Conservation (phyloP, 495 filamentous ascomycete genomes). For the Penicillium riverlandense region DNA sequence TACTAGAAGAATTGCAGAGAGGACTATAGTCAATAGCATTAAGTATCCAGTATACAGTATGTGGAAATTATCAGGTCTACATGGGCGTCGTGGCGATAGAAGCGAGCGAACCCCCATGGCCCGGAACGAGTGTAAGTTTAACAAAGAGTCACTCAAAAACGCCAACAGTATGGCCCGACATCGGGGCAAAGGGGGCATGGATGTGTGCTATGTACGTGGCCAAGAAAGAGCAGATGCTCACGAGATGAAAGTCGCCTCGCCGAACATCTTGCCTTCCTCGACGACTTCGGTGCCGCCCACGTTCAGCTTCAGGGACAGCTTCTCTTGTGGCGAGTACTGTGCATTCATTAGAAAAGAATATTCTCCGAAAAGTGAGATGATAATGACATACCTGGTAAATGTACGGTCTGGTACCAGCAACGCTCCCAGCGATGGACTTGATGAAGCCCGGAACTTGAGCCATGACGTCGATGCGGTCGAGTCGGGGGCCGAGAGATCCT, state of each 20-base stretch:
- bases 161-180: constrained; percentile 9
- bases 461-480: constrained; percentile 93
- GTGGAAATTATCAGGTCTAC: constrained; percentile 24
- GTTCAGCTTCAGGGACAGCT: constrained; percentile 70
- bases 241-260: constrained; percentile 90
- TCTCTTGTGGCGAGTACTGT: constrained; percentile 58
- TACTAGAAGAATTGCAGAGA: neutral
- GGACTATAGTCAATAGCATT: constrained; percentile 27
- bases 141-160: constrained; percentile 17
- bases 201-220: constrained; percentile 27
- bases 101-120: no score
- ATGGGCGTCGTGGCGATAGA: constrained; percentile 1
- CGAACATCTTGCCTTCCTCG: constrained; percentile 73
- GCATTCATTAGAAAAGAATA: neutral
- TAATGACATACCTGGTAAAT: constrained; percentile 74
- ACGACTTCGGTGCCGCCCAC: constrained; percentile 66
- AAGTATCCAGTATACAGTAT: constrained; percentile 27
- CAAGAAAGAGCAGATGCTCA: constrained; percentile 15
- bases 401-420: constrained; percentile 88
- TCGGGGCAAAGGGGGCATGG: constrained; percentile 4
- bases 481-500: constrained; percentile 57
- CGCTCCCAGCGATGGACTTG: constrained; percentile 81
- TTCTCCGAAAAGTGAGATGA: neutral
- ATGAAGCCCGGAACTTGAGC: constrained; percentile 91
- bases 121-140: constrained; percentile 3